Percentiles rank a stretch among this genome's conserved stretches.
Evolutionary conservation across 2,329 filamentous ascomycete species (phyloP).

Genomic region (Aureobasidium pullulans): DNA sequence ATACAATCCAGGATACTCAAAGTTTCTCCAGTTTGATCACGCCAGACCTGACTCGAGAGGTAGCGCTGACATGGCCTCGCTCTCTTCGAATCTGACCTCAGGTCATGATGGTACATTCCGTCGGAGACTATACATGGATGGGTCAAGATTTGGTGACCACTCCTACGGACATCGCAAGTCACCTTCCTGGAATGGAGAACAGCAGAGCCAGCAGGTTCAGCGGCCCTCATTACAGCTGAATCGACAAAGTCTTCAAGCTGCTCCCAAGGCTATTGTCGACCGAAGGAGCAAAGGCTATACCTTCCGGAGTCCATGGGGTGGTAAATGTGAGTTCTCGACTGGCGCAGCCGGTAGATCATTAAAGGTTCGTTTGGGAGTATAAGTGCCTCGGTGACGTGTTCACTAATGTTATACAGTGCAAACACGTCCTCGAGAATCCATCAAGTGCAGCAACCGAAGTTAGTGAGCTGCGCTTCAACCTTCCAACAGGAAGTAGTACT

Average conservation of each 20-base stretch:
- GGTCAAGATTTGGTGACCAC: constrained; percentile 32
- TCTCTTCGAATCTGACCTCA: constrained; percentile 17
- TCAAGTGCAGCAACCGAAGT: constrained; percentile 43
- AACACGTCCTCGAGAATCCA: constrained; percentile 54
- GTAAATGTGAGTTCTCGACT: constrained; percentile 77
- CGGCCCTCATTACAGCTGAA: not conserved
- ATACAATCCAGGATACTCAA: constrained; percentile 52
- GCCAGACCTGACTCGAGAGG: constrained; percentile 18
- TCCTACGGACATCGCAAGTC: constrained; percentile 34
- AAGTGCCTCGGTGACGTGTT: constrained; percentile 17
- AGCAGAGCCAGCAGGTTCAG: not conserved
- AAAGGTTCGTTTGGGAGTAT: constrained; percentile 21
- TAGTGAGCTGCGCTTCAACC: constrained; percentile 85
- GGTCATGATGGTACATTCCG: constrained; percentile 33
- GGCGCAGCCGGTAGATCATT: constrained; percentile 59
- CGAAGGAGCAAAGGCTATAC: constrained; percentile 59
- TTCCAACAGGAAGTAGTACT: constrained; percentile 42
- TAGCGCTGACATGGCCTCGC: constrained; percentile 21
- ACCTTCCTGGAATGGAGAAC: not conserved
- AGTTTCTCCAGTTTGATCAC: constrained; percentile 41
- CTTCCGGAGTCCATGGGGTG: constrained; percentile 81
- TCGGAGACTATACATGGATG: constrained; percentile 43
- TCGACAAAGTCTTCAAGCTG: constrained; percentile 20
- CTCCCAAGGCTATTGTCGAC: constrained; percentile 24
- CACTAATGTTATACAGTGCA: constrained; percentile 42